Evolutionary conservation across 345 rosid genomes (phyloP), one percentile per base, ranked within the genome.

Genomic region (Syzygium oleosum): DNA sequence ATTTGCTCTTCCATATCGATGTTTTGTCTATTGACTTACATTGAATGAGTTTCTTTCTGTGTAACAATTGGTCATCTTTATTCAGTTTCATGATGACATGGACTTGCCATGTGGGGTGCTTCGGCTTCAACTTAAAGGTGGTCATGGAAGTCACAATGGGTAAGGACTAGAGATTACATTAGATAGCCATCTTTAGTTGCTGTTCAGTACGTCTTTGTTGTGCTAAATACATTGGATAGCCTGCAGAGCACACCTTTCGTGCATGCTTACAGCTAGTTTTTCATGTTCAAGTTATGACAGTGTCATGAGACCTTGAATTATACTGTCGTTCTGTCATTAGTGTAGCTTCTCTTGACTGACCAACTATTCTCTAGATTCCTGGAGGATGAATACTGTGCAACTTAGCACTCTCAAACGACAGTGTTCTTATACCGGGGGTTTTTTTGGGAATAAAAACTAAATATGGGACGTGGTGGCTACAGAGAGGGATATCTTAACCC

Each of bases 111-210:
- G 97, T 88, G 98, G 99, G 89, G 99, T 97, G 87, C 99, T 97
- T 89, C 98, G 98, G 86, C 96, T 97, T 92, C 96, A 94, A 87
- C 89, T 88, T n/a, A 95, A 93, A 90, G 95, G 99, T 88, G 99
- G 99, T 83, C 99, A 95, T 89, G 97, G 95, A 85, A 88, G 95
- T 87, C 99, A 97, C 87, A 96, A 93, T 77, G 99, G 98, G 99
- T 95, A 91, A 88, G 94, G 27, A 85, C 88, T 23, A 17, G 51
- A 84, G 55, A 84, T 27, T 10, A 21, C 61, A 53, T 5, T 53
- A 52, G 65, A 4, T 85, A 25, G 87, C 10, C 27, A 73, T 73
- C 49, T 73, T 38, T 73, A 73, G 80, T 73, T 73, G 80, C 80
- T 68, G 15, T 73, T 0, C 25, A 19, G 21, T 73, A 5, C 1